Evolutionary conservation across 2,329 filamentous ascomycete species (phyloP).

Genomic region (Colletotrichum caudatum): DNA sequence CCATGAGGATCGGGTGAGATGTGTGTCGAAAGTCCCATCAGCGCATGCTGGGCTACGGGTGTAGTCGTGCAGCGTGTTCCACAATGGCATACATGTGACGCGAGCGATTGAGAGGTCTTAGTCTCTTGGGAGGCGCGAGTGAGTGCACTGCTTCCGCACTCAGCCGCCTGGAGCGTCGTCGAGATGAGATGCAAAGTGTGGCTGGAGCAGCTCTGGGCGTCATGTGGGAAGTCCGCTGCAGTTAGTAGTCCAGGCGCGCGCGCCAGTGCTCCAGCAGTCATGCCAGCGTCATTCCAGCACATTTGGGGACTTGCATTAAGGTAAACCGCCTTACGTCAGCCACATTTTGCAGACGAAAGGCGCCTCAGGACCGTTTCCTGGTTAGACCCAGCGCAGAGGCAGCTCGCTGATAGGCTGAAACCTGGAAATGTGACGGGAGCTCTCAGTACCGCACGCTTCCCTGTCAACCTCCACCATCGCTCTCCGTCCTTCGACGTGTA

Average conservation of each 20-base stretch:
- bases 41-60: constrained; percentile 32
- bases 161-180: constrained; percentile 24
- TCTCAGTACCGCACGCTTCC: constrained; percentile 42
- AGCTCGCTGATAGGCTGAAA: constrained; percentile 42
- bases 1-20: constrained; percentile 60
- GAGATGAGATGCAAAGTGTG: constrained; percentile 25
- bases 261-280: background rate
- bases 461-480: constrained; percentile 41
- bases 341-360: constrained; percentile 20
- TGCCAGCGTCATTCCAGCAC: constrained; percentile 13
- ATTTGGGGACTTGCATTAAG: constrained; percentile 10
- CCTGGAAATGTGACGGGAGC: constrained; percentile 39
- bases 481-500: constrained; percentile 37
- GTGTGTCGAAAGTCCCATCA: constrained; percentile 30
- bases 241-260: constrained; percentile 4
- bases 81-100: constrained; percentile 20
- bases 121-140: background rate
- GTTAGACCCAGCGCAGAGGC: constrained; percentile 33
- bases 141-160: constrained; percentile 8
- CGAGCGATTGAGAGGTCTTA: constrained; percentile 4
- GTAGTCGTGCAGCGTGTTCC: constrained; percentile 27
- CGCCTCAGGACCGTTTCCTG: constrained; percentile 27
- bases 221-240: background rate
- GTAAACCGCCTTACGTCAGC: constrained; percentile 36
- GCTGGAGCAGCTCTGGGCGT: constrained; percentile 10